Evolutionary conservation across 306 rosid species (phyloP).

Genomic region (Inga oerstediana): DNA sequence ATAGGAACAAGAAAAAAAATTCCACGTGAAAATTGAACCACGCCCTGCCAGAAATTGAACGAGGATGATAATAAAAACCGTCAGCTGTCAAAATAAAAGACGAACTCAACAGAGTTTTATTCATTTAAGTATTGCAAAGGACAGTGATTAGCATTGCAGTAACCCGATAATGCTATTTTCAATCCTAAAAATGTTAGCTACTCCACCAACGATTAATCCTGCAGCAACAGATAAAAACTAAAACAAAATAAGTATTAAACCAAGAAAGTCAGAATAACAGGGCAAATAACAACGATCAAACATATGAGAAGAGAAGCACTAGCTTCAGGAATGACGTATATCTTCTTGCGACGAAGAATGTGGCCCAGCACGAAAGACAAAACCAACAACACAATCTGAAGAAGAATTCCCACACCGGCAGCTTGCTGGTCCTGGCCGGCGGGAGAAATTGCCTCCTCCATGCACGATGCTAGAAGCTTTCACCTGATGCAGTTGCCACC

Average conservation of each 20-base stretch:
- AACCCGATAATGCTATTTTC: slow-evolving; percentile 81
- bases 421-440: slow-evolving; percentile 97
- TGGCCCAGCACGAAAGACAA: slow-evolving; percentile 96
- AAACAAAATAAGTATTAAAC: neutral
- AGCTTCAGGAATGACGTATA: slow-evolving; percentile 93
- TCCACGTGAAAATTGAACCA: slow-evolving; percentile 99
- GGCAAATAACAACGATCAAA: slow-evolving; percentile 12
- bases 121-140: neutral
- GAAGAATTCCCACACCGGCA: slow-evolving; percentile 98
- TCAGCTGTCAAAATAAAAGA: neutral
- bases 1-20: slow-evolving; percentile 89
- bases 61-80: slow-evolving; percentile 17
- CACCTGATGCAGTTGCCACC: neutral
- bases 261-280: neutral
- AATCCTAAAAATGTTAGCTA: slow-evolving; percentile 86
- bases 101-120: neutral
- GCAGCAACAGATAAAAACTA: neutral
- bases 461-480: slow-evolving; percentile 31
- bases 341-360: slow-evolving; percentile 90
- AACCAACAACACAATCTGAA: slow-evolving; percentile 99
- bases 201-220: slow-evolving; percentile 92
- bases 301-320: slow-evolving; percentile 98
- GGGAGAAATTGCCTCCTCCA: slow-evolving; percentile 57
- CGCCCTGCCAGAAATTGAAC: slow-evolving; percentile 51
- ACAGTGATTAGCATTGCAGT: neutral